Conservation (phyloP, 2,329 filamentous ascomycete genomes). For the Trichoderma sp. region DNA sequence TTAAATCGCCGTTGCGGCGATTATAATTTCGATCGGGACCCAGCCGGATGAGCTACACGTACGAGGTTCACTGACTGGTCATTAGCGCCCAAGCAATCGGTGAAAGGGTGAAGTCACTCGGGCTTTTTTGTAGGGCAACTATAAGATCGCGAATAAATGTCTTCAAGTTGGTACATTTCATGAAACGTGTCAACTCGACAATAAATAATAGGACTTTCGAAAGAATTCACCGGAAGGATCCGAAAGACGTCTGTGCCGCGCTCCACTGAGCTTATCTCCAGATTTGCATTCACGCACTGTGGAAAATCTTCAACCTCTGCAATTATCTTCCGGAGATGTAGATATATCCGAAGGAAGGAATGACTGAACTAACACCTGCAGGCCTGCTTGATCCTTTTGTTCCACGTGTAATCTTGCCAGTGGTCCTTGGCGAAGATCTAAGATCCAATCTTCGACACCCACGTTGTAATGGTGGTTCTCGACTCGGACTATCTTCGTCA, state of each 20-base stretch:
- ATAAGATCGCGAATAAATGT: neutral
- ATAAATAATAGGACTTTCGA: neutral
- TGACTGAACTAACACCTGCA: neutral
- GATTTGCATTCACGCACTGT: no score
- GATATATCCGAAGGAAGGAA: neutral
- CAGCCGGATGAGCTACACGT: neutral
- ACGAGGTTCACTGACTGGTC: neutral
- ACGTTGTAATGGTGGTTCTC: neutral
- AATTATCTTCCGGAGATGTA: no score
- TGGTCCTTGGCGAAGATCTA: neutral
- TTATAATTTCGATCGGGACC: neutral
- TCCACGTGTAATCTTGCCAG: neutral
- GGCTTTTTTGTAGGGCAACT: neutral
- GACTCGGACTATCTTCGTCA: neutral
- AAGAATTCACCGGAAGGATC: no score
- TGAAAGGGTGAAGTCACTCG: neutral
- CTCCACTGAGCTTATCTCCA: no score
- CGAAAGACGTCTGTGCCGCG: no score
- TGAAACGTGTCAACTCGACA: neutral
- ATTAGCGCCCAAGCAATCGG: neutral
- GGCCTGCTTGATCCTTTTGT: neutral
- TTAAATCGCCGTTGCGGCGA: no score
- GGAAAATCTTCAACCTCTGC: no score
- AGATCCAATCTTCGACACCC: neutral
- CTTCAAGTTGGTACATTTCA: neutral